Percentiles rank a stretch among this genome's conserved stretches.
Conservation (phyloP, 768 basidiomycete genomes). For the Tricholoma furcatifolium region DNA sequence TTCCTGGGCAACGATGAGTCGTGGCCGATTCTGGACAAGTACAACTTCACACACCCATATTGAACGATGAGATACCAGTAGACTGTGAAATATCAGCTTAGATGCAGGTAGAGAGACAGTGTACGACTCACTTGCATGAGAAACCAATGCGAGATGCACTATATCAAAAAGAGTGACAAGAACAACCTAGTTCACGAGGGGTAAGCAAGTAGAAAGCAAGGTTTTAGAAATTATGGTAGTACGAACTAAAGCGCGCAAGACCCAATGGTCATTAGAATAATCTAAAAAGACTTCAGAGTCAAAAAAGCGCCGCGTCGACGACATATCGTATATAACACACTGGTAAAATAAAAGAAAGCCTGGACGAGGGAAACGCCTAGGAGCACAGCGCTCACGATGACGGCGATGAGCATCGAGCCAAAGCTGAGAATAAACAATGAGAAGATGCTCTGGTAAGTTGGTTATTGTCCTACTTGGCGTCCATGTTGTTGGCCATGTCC, state of each 20-base stretch:
- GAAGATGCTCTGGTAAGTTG: not conserved
- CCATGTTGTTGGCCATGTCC: not conserved
- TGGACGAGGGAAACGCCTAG: slow-evolving; percentile 7
- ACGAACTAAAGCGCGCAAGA: too few relatives aligned
- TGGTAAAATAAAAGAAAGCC: slow-evolving; percentile 8
- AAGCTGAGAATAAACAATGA: not conserved
- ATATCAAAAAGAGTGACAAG: not conserved
- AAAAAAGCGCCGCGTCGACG: not conserved
- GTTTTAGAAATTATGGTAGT: too few relatives aligned
- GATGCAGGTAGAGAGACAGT: not conserved
- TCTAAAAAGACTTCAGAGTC: not conserved
- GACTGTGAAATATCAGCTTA: not conserved
- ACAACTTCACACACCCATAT: not conserved
- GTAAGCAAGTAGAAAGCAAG: not conserved
- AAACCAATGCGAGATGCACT: not conserved
- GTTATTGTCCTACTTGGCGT: not conserved
- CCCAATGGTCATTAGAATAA: not conserved
- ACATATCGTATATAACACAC: not conserved
- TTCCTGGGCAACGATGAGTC: not conserved
- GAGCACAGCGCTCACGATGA: slow-evolving; percentile 9
- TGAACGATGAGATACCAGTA: slow-evolving; percentile 7
- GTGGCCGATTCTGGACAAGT: not conserved
- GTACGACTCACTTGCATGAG: not conserved
- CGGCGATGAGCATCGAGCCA: not conserved
- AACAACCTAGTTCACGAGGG: not conserved